phyloP scores from a whole-genome alignment of 1,284 basidiomycete species.

The Anthracocystis walkeri region DNA sequence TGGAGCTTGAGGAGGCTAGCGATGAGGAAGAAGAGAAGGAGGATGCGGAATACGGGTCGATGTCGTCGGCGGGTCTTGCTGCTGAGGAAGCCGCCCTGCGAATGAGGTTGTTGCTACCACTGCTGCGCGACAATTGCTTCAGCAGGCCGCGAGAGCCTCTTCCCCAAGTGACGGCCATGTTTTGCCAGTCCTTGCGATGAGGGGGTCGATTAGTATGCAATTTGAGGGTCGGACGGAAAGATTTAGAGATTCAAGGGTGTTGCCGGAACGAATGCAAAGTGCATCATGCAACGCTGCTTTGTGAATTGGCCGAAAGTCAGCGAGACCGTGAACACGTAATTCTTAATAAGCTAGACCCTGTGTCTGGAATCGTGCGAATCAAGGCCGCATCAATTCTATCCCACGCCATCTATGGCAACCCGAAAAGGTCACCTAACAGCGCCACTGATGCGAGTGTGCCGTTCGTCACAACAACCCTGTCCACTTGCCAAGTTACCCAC shows the following conservation, averaged over 20 bases:
- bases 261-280: background rate
- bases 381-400: background rate
- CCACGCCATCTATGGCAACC: background rate
- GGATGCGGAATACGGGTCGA: slow-evolving; percentile 16
- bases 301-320: background rate
- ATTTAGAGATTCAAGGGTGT: background rate
- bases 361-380: background rate
- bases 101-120: slow-evolving; percentile 1
- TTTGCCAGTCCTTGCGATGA: background rate
- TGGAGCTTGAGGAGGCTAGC: slow-evolving; percentile 17
- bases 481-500: background rate
- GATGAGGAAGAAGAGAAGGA: slow-evolving; percentile 16
- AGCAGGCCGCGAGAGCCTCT: slow-evolving; percentile 11
- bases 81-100: slow-evolving; percentile 44
- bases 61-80: slow-evolving; percentile 39
- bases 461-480: no score
- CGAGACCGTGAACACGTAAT: background rate
- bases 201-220: no score
- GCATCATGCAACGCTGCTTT: slow-evolving; percentile 7
- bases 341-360: background rate
- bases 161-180: slow-evolving; percentile 18
- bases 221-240: background rate
- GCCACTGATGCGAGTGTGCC: slow-evolving; percentile 2
- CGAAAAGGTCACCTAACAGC: background rate
- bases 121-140: slow-evolving; percentile 22